phyloP scores from a whole-genome alignment of 306 rosid species.

The Quercus robur region DNA sequence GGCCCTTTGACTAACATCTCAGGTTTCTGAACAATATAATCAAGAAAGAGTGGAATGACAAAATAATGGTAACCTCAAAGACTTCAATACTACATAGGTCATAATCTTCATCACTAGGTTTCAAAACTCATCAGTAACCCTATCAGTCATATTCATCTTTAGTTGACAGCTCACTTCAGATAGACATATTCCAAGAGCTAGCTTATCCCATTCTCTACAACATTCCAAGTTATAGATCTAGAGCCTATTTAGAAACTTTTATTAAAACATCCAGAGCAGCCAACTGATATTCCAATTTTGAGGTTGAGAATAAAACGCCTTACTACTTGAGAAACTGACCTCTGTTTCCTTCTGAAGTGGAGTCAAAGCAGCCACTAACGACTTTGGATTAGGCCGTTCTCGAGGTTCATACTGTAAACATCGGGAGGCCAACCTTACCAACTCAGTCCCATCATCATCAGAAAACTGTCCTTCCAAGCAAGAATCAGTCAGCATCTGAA shows the following conservation, averaged over 20 bases:
- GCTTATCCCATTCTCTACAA: not conserved
- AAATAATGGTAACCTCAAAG: too few relatives aligned
- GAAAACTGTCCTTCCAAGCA: conserved; percentile 81
- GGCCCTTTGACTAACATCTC: too few relatives aligned
- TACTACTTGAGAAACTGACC: conserved; percentile 35
- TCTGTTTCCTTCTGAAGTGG: conserved; percentile 80
- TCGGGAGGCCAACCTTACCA: conserved; percentile 64
- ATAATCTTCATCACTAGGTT: not conserved
- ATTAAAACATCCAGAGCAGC: conserved; percentile 4
- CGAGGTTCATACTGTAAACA: conserved; percentile 80
- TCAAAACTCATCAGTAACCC: not conserved
- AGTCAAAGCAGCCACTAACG: conserved; percentile 64
- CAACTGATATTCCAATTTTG: not conserved
- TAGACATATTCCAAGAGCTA: not conserved
- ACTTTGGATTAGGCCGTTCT: conserved; percentile 75
- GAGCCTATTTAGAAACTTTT: not conserved
- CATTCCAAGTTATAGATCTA: not conserved
- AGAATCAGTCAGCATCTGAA: conserved; percentile 85
- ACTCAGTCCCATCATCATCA: conserved; percentile 69
- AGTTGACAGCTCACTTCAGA: not conserved
- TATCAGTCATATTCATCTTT: not conserved
- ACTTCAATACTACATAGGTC: too few relatives aligned
- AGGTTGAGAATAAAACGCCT: not conserved
- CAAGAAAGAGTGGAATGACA: too few relatives aligned
- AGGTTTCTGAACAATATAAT: too few relatives aligned